Base-by-base conservation (phyloP, 1,284 basidiomycete genomes). In the Pseudozyma tsukubaensis region DNA sequence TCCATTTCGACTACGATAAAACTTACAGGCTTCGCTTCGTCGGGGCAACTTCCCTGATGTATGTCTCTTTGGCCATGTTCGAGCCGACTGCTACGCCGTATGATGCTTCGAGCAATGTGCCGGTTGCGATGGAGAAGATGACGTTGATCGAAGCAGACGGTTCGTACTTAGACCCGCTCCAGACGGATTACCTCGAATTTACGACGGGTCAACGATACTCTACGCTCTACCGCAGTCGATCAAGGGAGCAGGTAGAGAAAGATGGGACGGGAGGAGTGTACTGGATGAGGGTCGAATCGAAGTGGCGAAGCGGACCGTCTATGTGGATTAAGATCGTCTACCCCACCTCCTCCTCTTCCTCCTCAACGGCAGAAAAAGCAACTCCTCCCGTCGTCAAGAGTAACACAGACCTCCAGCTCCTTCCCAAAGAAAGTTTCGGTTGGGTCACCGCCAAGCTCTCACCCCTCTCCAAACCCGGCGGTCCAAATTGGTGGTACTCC, bases 141-240 rank as follows among this genome's bases (percentile, higher is more conserved):
- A 63, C 39, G 24, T 48, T 83, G 44, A 77, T 83, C 39, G 81
- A 72, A 40, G 81, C 68, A 11, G 81, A 83, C 32, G 79, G 76
- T 0, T 52, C 61, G 9, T 77, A 81, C 34, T 40, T 82, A 10
- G 48, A 76, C 21, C 29, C 65, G 0, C 12, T 68, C 1, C 34
- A 59, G 13, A 56, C 70, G 3, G 50, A 63, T 21, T 53, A 56
- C 9, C 53, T 80, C 18, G 78, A 83, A 58, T 14, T 79, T 12
- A 58, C 64, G 0, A 43, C 74, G 0, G 81, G 81, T 6, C 80
- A 83, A 47, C 57, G 81, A 0, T 81, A 82, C 59, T 76, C 72
- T 4, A 62, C 54, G 13, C 61, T 82, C 12, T 59, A 73, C 29
- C 45, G 39, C 5, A 53, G 58, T 12, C 76, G 71, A 39, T 35